Percentiles rank a stretch among this genome's conserved stretches.
These are phyloP conservation scores for Backusella macrospora DNA, from an alignment of 192 early-diverging fungal species.

Conservation along the genomic window DNA sequence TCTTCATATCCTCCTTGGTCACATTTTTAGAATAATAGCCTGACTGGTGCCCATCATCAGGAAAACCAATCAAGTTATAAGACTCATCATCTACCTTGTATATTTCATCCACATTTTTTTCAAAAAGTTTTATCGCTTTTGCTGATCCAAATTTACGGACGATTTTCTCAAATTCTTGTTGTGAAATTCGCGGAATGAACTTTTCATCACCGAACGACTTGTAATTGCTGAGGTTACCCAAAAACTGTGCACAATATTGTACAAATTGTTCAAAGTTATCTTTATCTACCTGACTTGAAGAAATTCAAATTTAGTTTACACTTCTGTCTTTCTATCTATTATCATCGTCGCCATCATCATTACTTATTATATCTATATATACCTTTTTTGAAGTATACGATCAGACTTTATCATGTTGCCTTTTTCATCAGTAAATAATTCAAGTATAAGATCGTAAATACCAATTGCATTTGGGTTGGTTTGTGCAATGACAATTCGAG, in stretches of 20 bases:
- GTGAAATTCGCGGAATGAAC: conserved; percentile 55
- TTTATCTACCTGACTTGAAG: conserved; percentile 44
- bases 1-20: conserved; percentile 51
- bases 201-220: conserved; percentile 65
- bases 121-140: conserved; percentile 37
- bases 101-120: conserved; percentile 38
- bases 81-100: conserved; percentile 45
- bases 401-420: conserved; percentile 27
- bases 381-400: conserved; percentile 24
- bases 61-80: conserved; percentile 54
- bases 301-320: too few relatives aligned
- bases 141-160: conserved; percentile 38
- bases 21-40: conserved; percentile 56
- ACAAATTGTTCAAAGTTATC: conserved; percentile 54
- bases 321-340: neutral
- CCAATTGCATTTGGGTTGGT: conserved; percentile 31
- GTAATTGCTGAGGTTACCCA: conserved; percentile 60
- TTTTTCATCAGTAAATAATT: conserved; percentile 39
- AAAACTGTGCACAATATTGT: conserved; percentile 51
- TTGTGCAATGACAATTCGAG: conserved; percentile 42
- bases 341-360: too few relatives aligned
- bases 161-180: conserved; percentile 44
- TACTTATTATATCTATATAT: too few relatives aligned
- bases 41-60: conserved; percentile 60
- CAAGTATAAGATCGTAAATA: conserved; percentile 47